Conservation (phyloP, 306 rosid species). For the Castanea sativa region DNA sequence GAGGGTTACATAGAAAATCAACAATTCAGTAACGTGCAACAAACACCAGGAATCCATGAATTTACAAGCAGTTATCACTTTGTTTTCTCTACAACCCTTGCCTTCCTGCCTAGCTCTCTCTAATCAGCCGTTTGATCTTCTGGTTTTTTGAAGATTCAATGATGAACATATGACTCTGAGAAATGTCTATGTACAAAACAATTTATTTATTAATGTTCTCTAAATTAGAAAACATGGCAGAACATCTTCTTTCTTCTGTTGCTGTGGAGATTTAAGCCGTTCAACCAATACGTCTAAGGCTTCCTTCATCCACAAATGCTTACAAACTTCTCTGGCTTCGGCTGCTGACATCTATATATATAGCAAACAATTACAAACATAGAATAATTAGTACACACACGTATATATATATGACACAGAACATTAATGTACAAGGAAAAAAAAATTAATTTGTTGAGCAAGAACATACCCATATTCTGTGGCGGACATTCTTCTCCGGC, state of each 20-base stretch:
- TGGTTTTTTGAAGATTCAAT: not conserved
- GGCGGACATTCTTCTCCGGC: conserved; percentile 79
- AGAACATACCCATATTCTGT: conserved; percentile 75
- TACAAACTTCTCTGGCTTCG: conserved; percentile 83
- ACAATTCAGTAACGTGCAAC: not conserved
- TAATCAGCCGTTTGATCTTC: not conserved
- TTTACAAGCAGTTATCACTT: not conserved
- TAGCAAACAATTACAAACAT: not conserved
- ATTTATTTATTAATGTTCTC: not conserved
- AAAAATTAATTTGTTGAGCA: not conserved
- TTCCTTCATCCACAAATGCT: conserved; percentile 99
- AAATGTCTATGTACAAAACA: conserved; percentile 12
- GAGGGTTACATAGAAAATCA: not conserved
- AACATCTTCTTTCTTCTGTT: conserved; percentile 15
- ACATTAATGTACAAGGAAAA: not conserved
- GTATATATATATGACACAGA: not conserved
- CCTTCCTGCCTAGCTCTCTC: not conserved
- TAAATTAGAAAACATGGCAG: conserved; percentile 22
- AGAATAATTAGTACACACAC: not conserved
- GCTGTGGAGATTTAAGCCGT: conserved; percentile 37
- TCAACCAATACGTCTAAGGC: conserved; percentile 83
- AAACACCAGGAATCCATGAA: not conserved
- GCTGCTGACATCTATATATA: conserved; percentile 57
- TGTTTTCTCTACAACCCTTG: not conserved
- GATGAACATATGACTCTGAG: not conserved